These are phyloP conservation scores for Ormosia emarginata DNA, from an alignment of 306 rosid genomes.

Conservation along the genomic window DNA sequence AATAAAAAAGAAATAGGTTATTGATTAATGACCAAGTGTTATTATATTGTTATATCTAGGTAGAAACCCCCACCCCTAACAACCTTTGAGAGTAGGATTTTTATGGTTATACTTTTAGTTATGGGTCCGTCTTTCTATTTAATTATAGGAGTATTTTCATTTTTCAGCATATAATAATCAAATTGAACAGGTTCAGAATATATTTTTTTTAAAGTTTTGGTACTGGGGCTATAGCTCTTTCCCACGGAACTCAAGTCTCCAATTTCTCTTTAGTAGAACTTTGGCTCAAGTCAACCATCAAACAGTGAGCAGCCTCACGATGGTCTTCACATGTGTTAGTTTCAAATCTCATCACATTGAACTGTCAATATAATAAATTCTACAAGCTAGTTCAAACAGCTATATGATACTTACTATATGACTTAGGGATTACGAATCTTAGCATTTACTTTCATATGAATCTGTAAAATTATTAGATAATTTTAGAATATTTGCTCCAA, in stretches of 20 bases:
- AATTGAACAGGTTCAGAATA: not conserved
- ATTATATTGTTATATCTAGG: not conserved
- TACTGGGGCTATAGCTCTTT: not conserved
- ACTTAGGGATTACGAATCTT: not conserved
- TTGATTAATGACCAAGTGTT: not conserved
- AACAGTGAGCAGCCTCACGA: not conserved
- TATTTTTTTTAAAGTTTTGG: not conserved
- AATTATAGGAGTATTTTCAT: not conserved
- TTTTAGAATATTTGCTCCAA: not conserved
- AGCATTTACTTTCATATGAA: not conserved
- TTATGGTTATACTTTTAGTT: not conserved
- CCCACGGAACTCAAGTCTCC: not conserved
- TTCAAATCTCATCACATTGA: not conserved
- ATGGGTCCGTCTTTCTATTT: not conserved
- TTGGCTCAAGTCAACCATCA: not conserved
- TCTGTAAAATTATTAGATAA: not conserved
- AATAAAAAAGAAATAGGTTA: not conserved
- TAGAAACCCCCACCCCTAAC: not conserved
- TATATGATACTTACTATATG: not conserved
- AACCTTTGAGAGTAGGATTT: not conserved
- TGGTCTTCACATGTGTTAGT: not conserved
- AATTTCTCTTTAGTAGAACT: not conserved
- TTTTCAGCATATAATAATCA: not conserved
- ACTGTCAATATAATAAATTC: not conserved
- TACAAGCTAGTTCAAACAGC: not conserved